A percentile compares a stretch with the other conserved stretches of the same genome.
Evolutionary conservation across 2,329 filamentous ascomycete genomes (phyloP).

Genomic region (Diaporthe caulivora): DNA sequence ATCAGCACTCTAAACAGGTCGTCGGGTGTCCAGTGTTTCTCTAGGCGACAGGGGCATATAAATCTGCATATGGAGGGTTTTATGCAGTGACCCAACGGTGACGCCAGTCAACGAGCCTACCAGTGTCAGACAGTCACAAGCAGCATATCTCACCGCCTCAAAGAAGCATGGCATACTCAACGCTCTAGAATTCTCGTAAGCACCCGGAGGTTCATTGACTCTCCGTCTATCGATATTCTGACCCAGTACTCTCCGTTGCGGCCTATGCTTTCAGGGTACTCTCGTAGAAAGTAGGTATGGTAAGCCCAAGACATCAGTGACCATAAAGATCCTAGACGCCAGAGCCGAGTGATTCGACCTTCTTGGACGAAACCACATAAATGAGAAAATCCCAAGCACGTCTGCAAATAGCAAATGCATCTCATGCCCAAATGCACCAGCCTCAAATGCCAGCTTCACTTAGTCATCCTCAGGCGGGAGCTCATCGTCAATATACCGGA

Average conservation of each 20-base stretch:
- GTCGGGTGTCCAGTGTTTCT: background rate
- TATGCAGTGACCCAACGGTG: constrained; percentile 2
- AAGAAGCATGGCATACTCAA: background rate
- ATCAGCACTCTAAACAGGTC: constrained; percentile 2
- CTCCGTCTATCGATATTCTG: background rate
- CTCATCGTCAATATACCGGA: constrained; percentile 97
- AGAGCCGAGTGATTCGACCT: background rate
- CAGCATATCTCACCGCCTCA: background rate
- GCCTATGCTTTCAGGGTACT: background rate
- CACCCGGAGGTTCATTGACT: background rate
- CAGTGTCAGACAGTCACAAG: background rate
- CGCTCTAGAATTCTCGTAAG: background rate
- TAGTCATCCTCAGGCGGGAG: constrained; percentile 96
- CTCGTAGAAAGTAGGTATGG: background rate
- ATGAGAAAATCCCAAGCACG: background rate
- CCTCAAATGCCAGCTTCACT: constrained; percentile 47
- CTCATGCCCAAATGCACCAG: too few relatives aligned
- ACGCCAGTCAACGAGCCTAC: background rate
- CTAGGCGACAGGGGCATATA: background rate
- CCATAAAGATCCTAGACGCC: background rate
- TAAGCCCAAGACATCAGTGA: background rate
- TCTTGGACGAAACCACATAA: background rate
- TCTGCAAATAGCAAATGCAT: background rate
- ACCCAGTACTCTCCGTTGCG: background rate
- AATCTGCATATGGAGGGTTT: background rate